Conservation (phyloP, 257 asterid genomes). For the Solanum okadae region DNA sequence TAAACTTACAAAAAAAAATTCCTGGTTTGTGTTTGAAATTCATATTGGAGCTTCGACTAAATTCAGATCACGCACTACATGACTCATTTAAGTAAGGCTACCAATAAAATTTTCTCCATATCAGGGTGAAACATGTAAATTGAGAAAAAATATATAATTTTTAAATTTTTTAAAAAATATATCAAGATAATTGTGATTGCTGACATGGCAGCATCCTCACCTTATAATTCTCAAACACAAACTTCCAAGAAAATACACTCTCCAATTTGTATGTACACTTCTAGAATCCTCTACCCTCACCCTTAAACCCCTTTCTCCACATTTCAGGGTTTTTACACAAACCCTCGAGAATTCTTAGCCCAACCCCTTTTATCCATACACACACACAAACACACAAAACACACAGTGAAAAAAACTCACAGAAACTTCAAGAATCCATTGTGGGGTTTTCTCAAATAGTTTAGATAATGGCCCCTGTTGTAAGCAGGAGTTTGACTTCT, state of each 20-base stretch:
- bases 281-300: conserved; percentile 46
- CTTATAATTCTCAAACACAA: conserved; percentile 34
- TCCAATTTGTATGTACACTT: conserved; percentile 15
- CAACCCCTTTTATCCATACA: conserved; percentile 8
- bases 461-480: conserved; percentile 64
- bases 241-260: conserved; percentile 22
- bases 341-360: background rate
- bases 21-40: accelerated
- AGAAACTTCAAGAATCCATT: background rate
- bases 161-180: background rate
- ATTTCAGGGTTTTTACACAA: background rate
- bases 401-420: background rate
- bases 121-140: background rate
- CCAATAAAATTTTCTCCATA: accelerated
- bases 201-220: conserved; percentile 50
- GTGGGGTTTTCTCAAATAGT: background rate
- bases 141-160: background rate
- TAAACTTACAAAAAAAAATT: too few species aligned
- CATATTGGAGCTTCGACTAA: accelerated
- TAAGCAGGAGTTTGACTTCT: conserved; percentile 66
- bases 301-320: conserved; percentile 39
- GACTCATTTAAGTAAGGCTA: accelerated
- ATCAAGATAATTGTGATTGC: conserved; percentile 30
- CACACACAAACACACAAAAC: background rate
- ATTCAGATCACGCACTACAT: accelerated